Evolutionary conservation across 768 basidiomycete species (phyloP), one percentile per base, ranked within the genome.

Genomic region (Serendipita vermifera): DNA sequence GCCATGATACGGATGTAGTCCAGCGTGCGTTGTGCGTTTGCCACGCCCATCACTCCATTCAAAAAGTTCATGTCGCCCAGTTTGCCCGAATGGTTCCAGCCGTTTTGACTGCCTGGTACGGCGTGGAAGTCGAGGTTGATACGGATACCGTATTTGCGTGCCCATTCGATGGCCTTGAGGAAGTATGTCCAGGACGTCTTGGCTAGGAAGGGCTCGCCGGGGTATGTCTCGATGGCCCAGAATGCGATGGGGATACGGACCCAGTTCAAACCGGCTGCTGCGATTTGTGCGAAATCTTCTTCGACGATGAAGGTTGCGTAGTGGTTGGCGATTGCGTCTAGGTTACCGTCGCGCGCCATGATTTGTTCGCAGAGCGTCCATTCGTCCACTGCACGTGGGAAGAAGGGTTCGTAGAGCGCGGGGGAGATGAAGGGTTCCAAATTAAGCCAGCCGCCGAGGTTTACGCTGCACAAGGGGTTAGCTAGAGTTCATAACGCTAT

Each of bases 301-400:
- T 98, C 94, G 36, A 91, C 89, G 63, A 98, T 91, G 68, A 97
- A 98, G 1, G 94, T 94, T 62, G 83, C 75, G 68, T 98, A 99
- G 66, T 99, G 94, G 38, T 81, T 73, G 65, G 88, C 87, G 58
- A 99, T 71, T 61, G 85, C 81, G 22, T 60, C 63, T 13, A 61
- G 59, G 40, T 85, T 68, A 43, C 87, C 82, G 63, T 88, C 83
- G 6, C 77, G 75, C 31, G 79, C 72, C 80, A 88, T 83, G 29
- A 76, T 75, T 60, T 77, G 61, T 54, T 69, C 65, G 56, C 80
- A 81, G 54, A 93, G 75, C 1, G 84, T 85, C 85, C 85, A 93
- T 68, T 91, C 88, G 59, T 91, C 88, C 5, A 87, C 71, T 4
- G 80, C 76, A 35, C 73, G 74, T 11, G 69, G 66, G n/a, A n/a